Percentiles rank a stretch among this genome's conserved stretches.
These are phyloP conservation scores for Naganishia friedmannii DNA, from an alignment of 768 basidiomycete genomes.

Conservation along the genomic window DNA sequence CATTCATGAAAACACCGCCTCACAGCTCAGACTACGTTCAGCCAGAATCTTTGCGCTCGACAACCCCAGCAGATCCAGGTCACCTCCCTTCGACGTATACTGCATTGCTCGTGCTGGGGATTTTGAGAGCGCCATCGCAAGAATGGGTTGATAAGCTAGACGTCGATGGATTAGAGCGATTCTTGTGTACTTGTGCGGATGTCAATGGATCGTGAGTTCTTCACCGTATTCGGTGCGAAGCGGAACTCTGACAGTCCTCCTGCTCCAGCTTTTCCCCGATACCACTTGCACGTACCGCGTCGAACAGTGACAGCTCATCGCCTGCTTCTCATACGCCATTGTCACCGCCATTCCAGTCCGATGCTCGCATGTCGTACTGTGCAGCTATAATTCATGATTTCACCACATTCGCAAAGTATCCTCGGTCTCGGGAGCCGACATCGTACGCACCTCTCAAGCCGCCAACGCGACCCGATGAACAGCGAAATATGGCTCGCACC, in stretches of 20 bases:
- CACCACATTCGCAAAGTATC: conserved; percentile 39
- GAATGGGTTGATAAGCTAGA: conserved; percentile 58
- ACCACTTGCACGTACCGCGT: not conserved
- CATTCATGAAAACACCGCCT: conserved; percentile 62
- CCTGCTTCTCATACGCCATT: conserved; percentile 28
- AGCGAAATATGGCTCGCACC: not conserved
- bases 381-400: conserved; percentile 55
- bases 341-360: conserved; percentile 16
- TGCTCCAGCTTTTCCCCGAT: conserved; percentile 1
- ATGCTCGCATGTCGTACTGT: conserved; percentile 26
- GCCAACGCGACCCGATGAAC: not conserved
- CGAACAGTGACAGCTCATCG: conserved; percentile 47
- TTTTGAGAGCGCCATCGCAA: conserved; percentile 78
- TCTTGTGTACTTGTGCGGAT: conserved; percentile 70
- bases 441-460: not conserved
- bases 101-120: conserved; percentile 73
- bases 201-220: conserved; percentile 74
- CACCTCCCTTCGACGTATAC: conserved; percentile 94
- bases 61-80: conserved; percentile 62
- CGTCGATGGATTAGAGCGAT: conserved; percentile 63
- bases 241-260: not conserved
- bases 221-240: not conserved
- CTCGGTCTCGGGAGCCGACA: not conserved
- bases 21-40: not conserved
- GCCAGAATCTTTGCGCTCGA: conserved; percentile 14